Conservation (phyloP, 140 eudicot species). For the Bidens hawaiensis region DNA sequence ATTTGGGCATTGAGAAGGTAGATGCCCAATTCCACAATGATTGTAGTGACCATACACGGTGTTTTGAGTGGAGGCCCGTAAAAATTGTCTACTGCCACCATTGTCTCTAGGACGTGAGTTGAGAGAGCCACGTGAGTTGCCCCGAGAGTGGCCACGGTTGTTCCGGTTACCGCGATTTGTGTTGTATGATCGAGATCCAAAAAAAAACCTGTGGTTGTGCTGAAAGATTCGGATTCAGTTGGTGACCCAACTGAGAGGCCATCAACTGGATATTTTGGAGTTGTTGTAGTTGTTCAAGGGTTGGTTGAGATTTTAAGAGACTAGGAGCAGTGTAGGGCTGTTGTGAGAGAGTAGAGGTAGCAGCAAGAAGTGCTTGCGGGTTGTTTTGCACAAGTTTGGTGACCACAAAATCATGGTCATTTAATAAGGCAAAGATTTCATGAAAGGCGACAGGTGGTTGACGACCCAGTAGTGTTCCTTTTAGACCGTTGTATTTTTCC, state of each 20-base stretch:
- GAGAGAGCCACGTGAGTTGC: background rate
- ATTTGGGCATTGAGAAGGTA: background rate
- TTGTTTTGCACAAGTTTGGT: too few relatives aligned
- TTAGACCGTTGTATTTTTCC: background rate
- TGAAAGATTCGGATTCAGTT: background rate
- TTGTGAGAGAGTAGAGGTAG: background rate
- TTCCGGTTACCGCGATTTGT: background rate
- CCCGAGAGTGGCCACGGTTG: too few relatives aligned
- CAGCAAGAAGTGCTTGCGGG: too few relatives aligned
- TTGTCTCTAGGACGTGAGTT: background rate
- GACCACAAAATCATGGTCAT: background rate
- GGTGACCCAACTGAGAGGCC: background rate
- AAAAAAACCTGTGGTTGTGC: background rate
- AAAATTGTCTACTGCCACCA: background rate
- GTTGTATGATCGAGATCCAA: background rate
- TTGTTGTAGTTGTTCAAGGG: background rate
- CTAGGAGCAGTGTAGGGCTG: too few relatives aligned
- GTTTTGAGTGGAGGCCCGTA: too few relatives aligned
- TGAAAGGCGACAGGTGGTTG: background rate
- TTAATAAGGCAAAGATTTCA: too few relatives aligned
- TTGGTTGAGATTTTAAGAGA: background rate
- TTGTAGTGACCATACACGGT: background rate
- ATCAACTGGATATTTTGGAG: background rate
- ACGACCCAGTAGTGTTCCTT: background rate
- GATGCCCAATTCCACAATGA: background rate